Evolutionary conservation across 441 rosid species (phyloP).

Genomic region (Jatropha multifida): DNA sequence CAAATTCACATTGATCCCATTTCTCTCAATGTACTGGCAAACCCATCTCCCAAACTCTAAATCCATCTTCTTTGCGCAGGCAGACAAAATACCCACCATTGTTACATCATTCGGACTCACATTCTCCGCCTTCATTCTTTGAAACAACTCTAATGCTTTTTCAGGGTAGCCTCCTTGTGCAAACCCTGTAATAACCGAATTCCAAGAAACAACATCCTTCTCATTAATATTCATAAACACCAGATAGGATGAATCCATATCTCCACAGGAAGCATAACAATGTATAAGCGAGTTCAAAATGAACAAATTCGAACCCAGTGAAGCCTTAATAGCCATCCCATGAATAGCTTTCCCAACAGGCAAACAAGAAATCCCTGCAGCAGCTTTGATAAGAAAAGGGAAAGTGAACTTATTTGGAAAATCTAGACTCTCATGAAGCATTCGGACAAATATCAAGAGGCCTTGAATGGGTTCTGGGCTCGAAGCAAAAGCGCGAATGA

Average conservation of each 20-base stretch:
- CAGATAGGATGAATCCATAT: slow-evolving; percentile 50
- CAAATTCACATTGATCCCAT: slow-evolving; percentile 42
- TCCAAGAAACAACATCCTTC: slow-evolving; percentile 74
- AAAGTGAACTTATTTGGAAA: slow-evolving; percentile 61
- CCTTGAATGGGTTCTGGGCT: slow-evolving; percentile 49
- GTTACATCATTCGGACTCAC: slow-evolving; percentile 58
- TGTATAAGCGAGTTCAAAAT: slow-evolving; percentile 56
- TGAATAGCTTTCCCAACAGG: slow-evolving; percentile 49
- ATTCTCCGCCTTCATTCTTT: slow-evolving; percentile 44
- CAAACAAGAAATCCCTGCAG: slow-evolving; percentile 35
- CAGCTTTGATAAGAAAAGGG: slow-evolving; percentile 69
- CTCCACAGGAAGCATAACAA: slow-evolving; percentile 54
- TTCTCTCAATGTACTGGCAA: slow-evolving; percentile 44
- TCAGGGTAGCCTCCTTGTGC: slow-evolving; percentile 49
- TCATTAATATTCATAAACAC: slow-evolving; percentile 44
- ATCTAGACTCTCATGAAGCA: slow-evolving; percentile 40
- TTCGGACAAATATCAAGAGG: slow-evolving; percentile 41
- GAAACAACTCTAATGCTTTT: slow-evolving; percentile 50
- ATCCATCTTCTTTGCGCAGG: slow-evolving; percentile 49
- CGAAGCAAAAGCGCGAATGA: slow-evolving; percentile 61
- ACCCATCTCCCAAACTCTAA: slow-evolving; percentile 54
- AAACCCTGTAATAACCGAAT: slow-evolving; percentile 61
- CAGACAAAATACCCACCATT: slow-evolving; percentile 60
- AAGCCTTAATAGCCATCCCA: slow-evolving; percentile 55
- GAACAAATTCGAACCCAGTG: slow-evolving; percentile 46